These are phyloP conservation scores for Cladophialophora immunda DNA, from an alignment of 2,329 filamentous ascomycete species.

Conservation along the genomic window DNA sequence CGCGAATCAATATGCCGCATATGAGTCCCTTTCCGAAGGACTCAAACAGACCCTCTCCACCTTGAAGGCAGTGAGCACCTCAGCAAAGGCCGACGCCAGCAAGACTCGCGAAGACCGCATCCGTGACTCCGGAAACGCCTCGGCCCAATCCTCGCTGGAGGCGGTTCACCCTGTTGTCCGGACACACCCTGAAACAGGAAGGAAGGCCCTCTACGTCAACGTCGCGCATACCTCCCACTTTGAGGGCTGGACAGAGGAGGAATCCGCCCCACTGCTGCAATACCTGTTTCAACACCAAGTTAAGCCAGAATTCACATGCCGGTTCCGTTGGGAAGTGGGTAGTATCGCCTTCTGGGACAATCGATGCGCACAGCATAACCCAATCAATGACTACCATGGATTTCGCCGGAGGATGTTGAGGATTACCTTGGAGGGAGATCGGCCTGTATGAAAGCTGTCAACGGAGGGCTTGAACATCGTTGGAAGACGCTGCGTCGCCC, in stretches of 20 bases:
- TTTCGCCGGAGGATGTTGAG: conserved; percentile 37
- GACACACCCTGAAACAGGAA: conserved; percentile 47
- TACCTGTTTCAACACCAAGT: conserved; percentile 41
- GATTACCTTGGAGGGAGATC: conserved; percentile 37
- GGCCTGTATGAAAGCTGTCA: conserved; percentile 23
- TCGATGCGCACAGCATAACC: conserved; percentile 44
- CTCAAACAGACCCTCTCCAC: conserved; percentile 42
- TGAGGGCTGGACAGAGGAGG: conserved; percentile 43
- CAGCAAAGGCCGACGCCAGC: conserved; percentile 38
- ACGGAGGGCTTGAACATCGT: neutral
- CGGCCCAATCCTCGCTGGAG: conserved; percentile 33
- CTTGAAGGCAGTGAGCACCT: conserved; percentile 42
- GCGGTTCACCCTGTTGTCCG: conserved; percentile 46
- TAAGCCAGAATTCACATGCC: conserved; percentile 41
- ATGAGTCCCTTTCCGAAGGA: conserved; percentile 45
- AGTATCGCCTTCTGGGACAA: conserved; percentile 64
- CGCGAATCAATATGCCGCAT: conserved; percentile 43
- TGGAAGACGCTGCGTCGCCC: neutral
- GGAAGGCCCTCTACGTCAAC: conserved; percentile 49
- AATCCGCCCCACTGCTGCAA: conserved; percentile 41
- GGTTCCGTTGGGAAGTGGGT: conserved; percentile 61
- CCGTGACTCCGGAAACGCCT: conserved; percentile 34
- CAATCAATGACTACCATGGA: conserved; percentile 39
- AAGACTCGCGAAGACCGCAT: conserved; percentile 44
- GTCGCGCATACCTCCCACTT: conserved; percentile 45